Conservation (phyloP, 306 rosid species). For the Citrullus amarus region DNA sequence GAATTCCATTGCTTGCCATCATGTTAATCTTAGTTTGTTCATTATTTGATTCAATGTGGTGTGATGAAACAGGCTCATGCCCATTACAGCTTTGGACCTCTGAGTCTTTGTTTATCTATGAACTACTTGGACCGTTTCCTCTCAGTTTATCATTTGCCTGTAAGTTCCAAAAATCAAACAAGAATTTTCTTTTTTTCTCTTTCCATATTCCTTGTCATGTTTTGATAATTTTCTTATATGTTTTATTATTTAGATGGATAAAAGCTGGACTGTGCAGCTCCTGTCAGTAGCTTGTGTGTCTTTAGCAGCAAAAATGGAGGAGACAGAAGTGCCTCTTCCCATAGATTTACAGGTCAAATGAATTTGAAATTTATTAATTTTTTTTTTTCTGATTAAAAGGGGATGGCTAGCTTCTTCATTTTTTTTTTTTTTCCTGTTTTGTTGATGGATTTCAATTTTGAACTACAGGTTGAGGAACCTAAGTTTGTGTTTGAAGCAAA, state of each 20-base stretch:
- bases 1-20: background rate
- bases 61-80: conserved; percentile 50
- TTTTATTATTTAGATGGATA: conserved; percentile 21
- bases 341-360: conserved; percentile 46
- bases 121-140: conserved; percentile 81
- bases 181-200: background rate
- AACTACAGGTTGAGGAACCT: conserved; percentile 45
- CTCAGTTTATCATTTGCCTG: conserved; percentile 40
- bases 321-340: conserved; percentile 27
- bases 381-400: background rate
- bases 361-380: no score
- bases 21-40: background rate
- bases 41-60: conserved; percentile 1
- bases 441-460: background rate
- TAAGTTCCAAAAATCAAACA: conserved; percentile 25
- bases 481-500: conserved; percentile 40
- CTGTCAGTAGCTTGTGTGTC: conserved; percentile 62
- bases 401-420: no score
- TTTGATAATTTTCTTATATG: conserved; percentile 3
- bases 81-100: conserved; percentile 43
- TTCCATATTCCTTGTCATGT: conserved; percentile 4
- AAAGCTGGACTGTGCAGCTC: conserved; percentile 43
- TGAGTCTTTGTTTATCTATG: conserved; percentile 38
- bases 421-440: background rate
- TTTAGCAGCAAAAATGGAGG: conserved; percentile 68